phyloP scores from a whole-genome alignment of 2,329 filamentous ascomycete species.

The Colletotrichum sp. region DNA sequence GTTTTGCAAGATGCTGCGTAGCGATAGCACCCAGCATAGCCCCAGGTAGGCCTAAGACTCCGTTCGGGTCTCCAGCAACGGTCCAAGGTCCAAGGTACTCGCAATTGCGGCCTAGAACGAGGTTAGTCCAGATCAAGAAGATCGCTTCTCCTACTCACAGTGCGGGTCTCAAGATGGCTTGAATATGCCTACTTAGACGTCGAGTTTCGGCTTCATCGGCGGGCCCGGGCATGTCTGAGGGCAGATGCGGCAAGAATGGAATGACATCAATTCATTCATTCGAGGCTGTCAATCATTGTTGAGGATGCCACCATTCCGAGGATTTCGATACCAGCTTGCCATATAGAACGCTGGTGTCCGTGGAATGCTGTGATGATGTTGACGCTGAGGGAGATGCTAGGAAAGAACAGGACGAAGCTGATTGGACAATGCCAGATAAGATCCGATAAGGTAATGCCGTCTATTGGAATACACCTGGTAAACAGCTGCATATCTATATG shows the following conservation, averaged over 20 bases:
- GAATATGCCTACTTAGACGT: background rate
- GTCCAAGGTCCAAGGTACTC: background rate
- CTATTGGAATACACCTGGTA: background rate
- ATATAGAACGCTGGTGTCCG: background rate
- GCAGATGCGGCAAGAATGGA: background rate
- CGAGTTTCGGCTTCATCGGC: background rate
- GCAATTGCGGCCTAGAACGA: background rate
- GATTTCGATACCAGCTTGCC: background rate
- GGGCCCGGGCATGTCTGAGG: background rate
- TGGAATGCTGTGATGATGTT: background rate
- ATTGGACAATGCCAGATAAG: background rate
- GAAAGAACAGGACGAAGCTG: background rate
- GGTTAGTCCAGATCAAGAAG: background rate
- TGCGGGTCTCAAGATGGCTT: background rate
- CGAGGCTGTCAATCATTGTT: background rate
- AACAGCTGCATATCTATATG: background rate
- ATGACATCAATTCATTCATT: background rate
- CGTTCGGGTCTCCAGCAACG: background rate
- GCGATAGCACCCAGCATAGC: background rate
- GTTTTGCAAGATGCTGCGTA: background rate
- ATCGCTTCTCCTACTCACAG: background rate
- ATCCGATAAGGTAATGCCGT: background rate
- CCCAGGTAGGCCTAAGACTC: background rate
- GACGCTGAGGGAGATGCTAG: background rate
- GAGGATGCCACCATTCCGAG: background rate